Evolutionary conservation across 1,284 basidiomycete genomes (phyloP).

Genomic region (Cryptococcus deneoformans): DNA sequence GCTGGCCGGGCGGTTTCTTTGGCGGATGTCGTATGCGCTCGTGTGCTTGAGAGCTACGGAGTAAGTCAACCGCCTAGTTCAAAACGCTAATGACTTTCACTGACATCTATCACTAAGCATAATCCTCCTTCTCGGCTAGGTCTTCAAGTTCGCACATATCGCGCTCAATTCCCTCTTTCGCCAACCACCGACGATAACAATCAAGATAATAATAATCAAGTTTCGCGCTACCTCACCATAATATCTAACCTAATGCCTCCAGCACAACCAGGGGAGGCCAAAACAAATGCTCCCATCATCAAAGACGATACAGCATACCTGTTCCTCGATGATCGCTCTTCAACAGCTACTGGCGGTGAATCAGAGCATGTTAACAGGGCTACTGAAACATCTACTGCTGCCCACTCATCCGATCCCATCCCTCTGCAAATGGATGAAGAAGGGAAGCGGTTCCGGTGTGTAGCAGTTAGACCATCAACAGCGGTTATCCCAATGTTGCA

Average conservation of each 20-base stretch:
- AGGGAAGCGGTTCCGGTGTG: conserved; percentile 20
- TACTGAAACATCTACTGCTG: not conserved
- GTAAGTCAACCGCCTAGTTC: conserved; percentile 16
- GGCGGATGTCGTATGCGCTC: conserved; percentile 34
- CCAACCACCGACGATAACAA: not conserved
- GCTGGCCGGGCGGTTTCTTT: conserved; percentile 21
- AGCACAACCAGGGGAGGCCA: not conserved
- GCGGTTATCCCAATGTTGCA: conserved; percentile 36
- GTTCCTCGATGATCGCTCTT: conserved; percentile 35
- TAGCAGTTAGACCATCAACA: conserved; percentile 32
- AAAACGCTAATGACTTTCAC: not conserved
- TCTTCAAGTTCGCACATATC: conserved; percentile 39
- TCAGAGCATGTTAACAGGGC: not conserved
- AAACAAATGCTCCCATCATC: not conserved
- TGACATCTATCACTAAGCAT: not conserved
- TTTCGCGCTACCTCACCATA: conserved; percentile 29
- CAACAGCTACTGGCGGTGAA: not conserved
- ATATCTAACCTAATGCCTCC: conserved; percentile 12
- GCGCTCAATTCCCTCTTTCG: conserved; percentile 22
- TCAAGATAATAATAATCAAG: not conserved
- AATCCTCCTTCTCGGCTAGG: conserved; percentile 29
- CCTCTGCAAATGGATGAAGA: not conserved
- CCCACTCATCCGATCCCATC: not conserved
- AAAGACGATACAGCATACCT: conserved; percentile 36
- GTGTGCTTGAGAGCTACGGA: conserved; percentile 40